Base-by-base conservation (phyloP, 768 basidiomycete species). In the Boletus vinaceobasis region DNA sequence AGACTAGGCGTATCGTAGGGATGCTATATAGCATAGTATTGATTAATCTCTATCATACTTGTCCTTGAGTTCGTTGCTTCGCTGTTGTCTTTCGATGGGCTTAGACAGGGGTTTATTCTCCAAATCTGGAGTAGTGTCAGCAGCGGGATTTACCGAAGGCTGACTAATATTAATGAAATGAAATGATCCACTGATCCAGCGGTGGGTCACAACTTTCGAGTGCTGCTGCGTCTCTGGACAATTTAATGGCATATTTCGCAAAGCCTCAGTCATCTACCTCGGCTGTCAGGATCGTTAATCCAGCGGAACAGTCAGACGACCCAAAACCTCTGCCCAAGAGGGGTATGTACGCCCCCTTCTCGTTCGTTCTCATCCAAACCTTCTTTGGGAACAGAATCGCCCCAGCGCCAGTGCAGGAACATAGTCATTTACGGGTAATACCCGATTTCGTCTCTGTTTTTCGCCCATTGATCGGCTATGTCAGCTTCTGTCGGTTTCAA, bases 381-480 rank as follows among this genome's bases (percentile, higher is more conserved):
- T 15, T 21, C 39, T 42, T 14, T 48, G 26, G 27, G 42, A 39
- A 39, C 65, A 89, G 87, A 90, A 73, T 77, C 82, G 43, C 78
- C 81, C 14, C 85, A 86, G 69, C 82, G 87, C 50, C 88, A 93
- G 65, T 97, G 93, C 73, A 85, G 90, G 66, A 96, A 97, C 76
- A 84, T 94, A 48, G 75, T 89, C 69, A 94, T 96, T 59, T 89
- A 94, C 67, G 93, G 94, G 93, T 94, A 73, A 60, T 70, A 4
- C 60, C 36, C 5, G 10, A 15, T 45, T 10, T 33, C 39, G n/a
- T 17, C 1, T 35, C 6, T 21, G 7, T 32, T 7, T 4, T 56
- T 29, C 39, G 14, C 14, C 19, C 31, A 29, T 35, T 61, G 15
- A 58, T 47, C n/a, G 17, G 0, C 46, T 19, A 19, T 27, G 37